These are phyloP conservation scores for Atkinsonella texensis DNA, from an alignment of 2,329 filamentous ascomycete species.

Conservation along the genomic window DNA sequence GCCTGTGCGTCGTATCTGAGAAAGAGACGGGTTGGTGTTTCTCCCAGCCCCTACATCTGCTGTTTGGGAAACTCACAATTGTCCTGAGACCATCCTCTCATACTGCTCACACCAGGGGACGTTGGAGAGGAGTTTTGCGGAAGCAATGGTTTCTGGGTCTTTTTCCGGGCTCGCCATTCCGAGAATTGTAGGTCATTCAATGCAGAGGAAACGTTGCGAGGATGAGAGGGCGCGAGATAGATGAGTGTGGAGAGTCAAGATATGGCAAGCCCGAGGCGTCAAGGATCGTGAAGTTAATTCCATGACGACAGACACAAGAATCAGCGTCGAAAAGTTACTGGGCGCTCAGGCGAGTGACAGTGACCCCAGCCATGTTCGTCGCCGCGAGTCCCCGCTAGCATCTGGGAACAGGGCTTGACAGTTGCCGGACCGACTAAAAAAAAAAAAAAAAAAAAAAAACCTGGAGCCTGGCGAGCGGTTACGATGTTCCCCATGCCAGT, in stretches of 20 bases:
- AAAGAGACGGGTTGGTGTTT: neutral
- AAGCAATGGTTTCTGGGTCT: conserved; percentile 28
- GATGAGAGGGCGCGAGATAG: neutral
- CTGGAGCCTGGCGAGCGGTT: neutral
- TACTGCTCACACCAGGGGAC: conserved; percentile 48
- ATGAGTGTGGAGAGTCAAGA: neutral
- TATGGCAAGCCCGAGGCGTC: no score
- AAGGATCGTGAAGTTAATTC: neutral
- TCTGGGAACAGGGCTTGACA: neutral
- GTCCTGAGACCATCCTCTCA: conserved; percentile 52
- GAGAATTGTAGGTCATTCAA: neutral
- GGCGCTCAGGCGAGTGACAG: no score
- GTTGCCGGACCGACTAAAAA: neutral
- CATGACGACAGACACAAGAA: neutral
- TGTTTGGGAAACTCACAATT: conserved; percentile 32
- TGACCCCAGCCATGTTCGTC: no score
- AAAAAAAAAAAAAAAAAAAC: neutral
- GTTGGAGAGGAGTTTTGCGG: conserved; percentile 35
- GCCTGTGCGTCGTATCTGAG: conserved; percentile 37
- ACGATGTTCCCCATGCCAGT: no score
- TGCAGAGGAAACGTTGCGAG: neutral
- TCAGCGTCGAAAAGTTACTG: no score
- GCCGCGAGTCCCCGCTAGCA: neutral
- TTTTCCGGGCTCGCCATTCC: conserved; percentile 22
- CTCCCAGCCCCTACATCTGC: no score